A percentile compares a stretch with the other conserved stretches of the same genome.
Conservation (phyloP, 352 stramenopile genomes). For the Halophytophthora polymorphica region DNA sequence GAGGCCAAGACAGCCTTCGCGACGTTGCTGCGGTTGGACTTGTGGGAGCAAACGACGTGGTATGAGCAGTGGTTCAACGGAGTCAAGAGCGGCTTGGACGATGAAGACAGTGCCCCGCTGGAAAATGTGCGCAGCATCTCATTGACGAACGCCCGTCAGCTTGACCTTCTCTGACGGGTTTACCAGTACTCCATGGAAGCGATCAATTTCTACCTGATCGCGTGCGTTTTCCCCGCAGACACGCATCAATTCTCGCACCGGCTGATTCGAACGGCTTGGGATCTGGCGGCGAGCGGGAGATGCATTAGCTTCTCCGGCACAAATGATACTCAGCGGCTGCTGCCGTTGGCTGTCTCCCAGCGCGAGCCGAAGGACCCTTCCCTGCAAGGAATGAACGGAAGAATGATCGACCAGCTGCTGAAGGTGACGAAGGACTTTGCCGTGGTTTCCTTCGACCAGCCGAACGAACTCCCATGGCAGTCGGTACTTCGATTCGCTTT, state of each 20-base stretch:
- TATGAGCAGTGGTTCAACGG: slow-evolving; percentile 71
- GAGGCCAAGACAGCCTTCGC: slow-evolving; percentile 56
- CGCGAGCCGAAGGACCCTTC: slow-evolving; percentile 44
- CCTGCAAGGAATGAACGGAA: slow-evolving; percentile 76
- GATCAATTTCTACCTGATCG: slow-evolving; percentile 88
- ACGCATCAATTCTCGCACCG: slow-evolving; percentile 76
- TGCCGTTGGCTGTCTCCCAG: slow-evolving; percentile 70
- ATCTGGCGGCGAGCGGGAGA: slow-evolving; percentile 58
- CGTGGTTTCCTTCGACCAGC: slow-evolving; percentile 11
- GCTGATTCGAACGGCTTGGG: slow-evolving; percentile 75
- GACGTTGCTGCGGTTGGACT: slow-evolving; percentile 56
- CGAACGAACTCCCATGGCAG: slow-evolving; percentile 34
- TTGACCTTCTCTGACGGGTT: slow-evolving; percentile 41
- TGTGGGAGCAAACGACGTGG: slow-evolving; percentile 51
- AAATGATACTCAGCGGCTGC: slow-evolving; percentile 84
- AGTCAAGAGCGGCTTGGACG: slow-evolving; percentile 17
- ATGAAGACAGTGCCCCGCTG: slow-evolving; percentile 29
- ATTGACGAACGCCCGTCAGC: slow-evolving; percentile 61
- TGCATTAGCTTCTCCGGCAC: slow-evolving; percentile 88
- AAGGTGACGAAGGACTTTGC: slow-evolving; percentile 33
- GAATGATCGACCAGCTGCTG: slow-evolving; percentile 83
- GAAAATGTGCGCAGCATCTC: slow-evolving; percentile 71
- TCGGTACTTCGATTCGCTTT: slow-evolving; percentile 39
- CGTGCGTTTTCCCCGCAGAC: slow-evolving; percentile 78
- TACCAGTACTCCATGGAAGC: slow-evolving; percentile 62